These are phyloP conservation scores for Prunus dulcis DNA, from an alignment of 306 rosid species.

Conservation along the genomic window DNA sequence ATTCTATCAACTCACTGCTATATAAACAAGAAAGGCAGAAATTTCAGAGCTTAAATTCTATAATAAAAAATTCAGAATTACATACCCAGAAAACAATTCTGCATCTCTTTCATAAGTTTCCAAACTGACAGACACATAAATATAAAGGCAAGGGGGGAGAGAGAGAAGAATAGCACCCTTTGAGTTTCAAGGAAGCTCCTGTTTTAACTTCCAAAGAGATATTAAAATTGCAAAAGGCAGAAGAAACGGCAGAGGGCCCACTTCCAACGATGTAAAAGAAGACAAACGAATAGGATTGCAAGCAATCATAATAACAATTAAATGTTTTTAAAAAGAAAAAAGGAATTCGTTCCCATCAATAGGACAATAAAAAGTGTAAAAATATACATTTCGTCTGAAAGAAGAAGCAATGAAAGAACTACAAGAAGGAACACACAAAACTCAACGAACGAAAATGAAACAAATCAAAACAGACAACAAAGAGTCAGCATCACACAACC, in stretches of 20 bases:
- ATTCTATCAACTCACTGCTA: not conserved
- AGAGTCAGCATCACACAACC: no score
- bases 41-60: not conserved
- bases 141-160: not conserved
- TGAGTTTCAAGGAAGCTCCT: conserved; percentile 40
- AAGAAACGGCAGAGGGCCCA: conserved; percentile 25
- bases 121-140: not conserved
- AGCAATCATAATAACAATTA: not conserved
- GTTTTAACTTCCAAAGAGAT: conserved; percentile 2
- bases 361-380: not conserved
- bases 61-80: not conserved
- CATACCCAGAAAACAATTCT: not conserved
- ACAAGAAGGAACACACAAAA: not conserved
- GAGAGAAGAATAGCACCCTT: not conserved
- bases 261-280: conserved; percentile 1
- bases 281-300: conserved; percentile 8
- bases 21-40: not conserved
- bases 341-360: not conserved
- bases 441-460: not conserved
- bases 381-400: not conserved
- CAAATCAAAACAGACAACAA: not conserved
- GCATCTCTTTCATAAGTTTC: not conserved
- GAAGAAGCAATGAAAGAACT: no score
- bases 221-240: not conserved
- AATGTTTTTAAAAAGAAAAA: not conserved